Base-by-base conservation (phyloP, 2,329 filamentous ascomycete species). In the Colletotrichum lini region DNA sequence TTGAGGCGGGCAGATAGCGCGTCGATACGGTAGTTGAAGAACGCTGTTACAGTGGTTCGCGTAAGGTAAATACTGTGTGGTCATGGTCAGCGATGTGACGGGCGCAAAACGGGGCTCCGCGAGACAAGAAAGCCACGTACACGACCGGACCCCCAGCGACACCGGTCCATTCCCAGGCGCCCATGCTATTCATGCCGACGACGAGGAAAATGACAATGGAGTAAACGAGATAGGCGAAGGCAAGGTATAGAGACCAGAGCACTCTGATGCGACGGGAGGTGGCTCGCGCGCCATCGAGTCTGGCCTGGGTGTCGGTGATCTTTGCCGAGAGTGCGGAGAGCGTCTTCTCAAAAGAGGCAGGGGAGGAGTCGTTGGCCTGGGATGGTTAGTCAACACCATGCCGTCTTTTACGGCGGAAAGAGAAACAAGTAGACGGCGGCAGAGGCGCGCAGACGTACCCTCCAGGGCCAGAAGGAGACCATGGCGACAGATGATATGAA, bases 311-410 rank as follows among this genome's bases (percentile, higher is more conserved):
- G 73, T 90, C 88, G 50, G 92, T 87, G 80, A 99, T 98, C 83
- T 96, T 98, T 63, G 86, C 85, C 13, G 95, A 93, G 56, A 99
- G 89, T 30, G 90, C 87, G 12, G 94, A 94, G 40, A 99, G 91
- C 2, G 92, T 91, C 86, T 95, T 98, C 84, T 99, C 96, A 79
- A 98, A 99, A 4, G 92, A 94, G 62, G 95, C 95, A 35, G 96
- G 93, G 75, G 95, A 97, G 79, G 89, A 93, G 80, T 92, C 89
- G 78, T 94, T 89, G 82, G 90, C 89, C 94, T 97, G 77, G 45
- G 54, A 21, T 45, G 8, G 21, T 52, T 23, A 13, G 35, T 30
- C 16, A 53, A 44, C 42, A 10, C 9, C 69, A 23, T 10, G 30
- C 45, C 12, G 16, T 16, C 18, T 15, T 12, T 9, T 1, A 8